Evolutionary conservation across 331 rosid genomes (phyloP), one percentile per base, ranked within the genome.

Genomic region (Pyracantha coccinea): DNA sequence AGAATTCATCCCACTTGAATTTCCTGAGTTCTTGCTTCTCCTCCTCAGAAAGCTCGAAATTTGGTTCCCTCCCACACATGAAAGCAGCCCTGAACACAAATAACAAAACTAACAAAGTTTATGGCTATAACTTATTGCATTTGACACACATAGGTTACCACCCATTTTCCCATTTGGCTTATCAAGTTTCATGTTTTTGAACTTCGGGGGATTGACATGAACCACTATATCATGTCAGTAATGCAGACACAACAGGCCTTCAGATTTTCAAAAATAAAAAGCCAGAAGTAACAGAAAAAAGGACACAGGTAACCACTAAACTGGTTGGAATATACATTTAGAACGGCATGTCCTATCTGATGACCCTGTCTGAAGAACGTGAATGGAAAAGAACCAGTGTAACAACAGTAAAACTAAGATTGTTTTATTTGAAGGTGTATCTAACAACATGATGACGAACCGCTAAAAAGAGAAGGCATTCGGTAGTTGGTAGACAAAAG

Each of bases 51-150:
- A 94, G 96, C 86, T 94, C 96, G 3, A 87, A 92, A 85, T 94
- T 94, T 2, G 99, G 99, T 68, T 94, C 97, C 85, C 99, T 88
- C 71, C 97, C 96, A 62, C 97, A 90, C 96, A 94, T 92, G 90
- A 88, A 94, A 82, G 99, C 99, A 67, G 99, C 99, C 86, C 99
- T 94, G 78, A 1, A 66, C 38, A 79, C 32, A 82, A 71, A 62
- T 23, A 73, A 77, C 28, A 50, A 31, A 7, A 75, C 19, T n/a
- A 5, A 16, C n/a, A 45, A 64, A 11, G 35, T 12, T 21, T 28
- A 55, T 10, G 31, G 19, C 17, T 4, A 11, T 16, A 19, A 31
- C 2, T 12, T 25, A 12, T 55, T 1, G 19, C 54, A 32, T 66
- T 35, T n/a, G 25, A 58, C 24, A 72, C 25, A 16, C 4, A 33